phyloP scores from a whole-genome alignment of 2,329 filamentous ascomycete species.

The Neonectria sp. region DNA sequence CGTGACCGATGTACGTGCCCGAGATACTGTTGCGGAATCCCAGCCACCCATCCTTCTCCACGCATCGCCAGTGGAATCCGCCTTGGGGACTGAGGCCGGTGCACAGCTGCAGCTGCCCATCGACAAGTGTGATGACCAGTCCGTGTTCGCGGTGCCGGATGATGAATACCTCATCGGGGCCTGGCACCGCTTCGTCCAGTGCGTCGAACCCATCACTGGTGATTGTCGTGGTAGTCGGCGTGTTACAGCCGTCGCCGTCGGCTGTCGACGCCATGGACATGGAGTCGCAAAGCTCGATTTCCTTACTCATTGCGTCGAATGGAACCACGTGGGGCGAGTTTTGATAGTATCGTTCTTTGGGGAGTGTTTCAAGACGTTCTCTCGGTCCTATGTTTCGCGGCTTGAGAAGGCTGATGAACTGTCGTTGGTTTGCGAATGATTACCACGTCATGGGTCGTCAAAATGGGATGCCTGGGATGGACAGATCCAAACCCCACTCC shows the following conservation, averaged over 20 bases:
- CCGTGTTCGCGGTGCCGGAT: slow-evolving; percentile 48
- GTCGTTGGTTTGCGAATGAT: not conserved
- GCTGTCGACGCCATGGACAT: slow-evolving; percentile 42
- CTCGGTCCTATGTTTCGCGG: not conserved
- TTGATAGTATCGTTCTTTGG: not conserved
- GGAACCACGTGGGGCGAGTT: not conserved
- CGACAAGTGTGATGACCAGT: slow-evolving; percentile 49
- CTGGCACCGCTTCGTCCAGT: slow-evolving; percentile 39
- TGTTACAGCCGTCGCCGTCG: slow-evolving; percentile 32
- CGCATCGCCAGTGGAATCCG: slow-evolving; percentile 55
- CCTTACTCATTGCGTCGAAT: slow-evolving; percentile 32
- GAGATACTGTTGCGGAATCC: slow-evolving; percentile 56
- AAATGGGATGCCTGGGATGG: not conserved
- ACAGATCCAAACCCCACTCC: slow-evolving; percentile 13
- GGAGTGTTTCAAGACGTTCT: not conserved
- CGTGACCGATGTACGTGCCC: slow-evolving; percentile 52
- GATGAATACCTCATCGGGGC: slow-evolving; percentile 49
- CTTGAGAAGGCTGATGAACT: not conserved
- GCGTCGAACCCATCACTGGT: slow-evolving; percentile 22
- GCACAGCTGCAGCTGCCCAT: slow-evolving; percentile 48
- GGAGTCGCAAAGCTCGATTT: slow-evolving; percentile 34
- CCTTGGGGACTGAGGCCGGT: slow-evolving; percentile 33
- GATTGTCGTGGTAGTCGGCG: slow-evolving; percentile 36
- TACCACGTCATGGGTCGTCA: not conserved
- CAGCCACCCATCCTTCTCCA: slow-evolving; percentile 55